These are phyloP conservation scores for Aspergillus sp. DNA, from an alignment of 2,329 filamentous ascomycete species.

Conservation along the genomic window DNA sequence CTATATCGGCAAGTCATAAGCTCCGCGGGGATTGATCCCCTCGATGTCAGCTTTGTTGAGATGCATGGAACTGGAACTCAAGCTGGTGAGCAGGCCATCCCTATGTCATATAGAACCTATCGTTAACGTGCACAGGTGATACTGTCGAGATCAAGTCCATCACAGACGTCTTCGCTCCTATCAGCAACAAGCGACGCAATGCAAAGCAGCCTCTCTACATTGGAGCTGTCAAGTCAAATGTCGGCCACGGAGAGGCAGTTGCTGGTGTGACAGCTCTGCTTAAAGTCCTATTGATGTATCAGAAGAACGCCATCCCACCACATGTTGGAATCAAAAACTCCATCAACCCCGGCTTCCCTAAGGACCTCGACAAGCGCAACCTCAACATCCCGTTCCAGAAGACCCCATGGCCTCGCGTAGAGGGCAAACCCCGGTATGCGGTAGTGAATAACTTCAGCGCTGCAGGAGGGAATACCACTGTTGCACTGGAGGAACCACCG, in stretches of 20 bases:
- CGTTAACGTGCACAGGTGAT: no score
- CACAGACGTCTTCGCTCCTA: conserved; percentile 51
- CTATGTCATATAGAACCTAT: no score
- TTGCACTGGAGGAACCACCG: conserved; percentile 66
- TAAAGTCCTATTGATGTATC: conserved; percentile 64
- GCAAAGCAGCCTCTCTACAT: conserved; percentile 25
- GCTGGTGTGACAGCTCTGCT: conserved; percentile 44
- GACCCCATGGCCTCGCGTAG: conserved; percentile 16
- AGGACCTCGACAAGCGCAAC: conserved; percentile 25
- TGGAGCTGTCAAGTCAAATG: conserved; percentile 33
- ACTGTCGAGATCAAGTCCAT: conserved; percentile 37
- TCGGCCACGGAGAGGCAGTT: conserved; percentile 47
- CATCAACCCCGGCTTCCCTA: conserved; percentile 31
- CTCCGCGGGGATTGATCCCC: conserved; percentile 36
- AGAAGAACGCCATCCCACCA: conserved; percentile 61
- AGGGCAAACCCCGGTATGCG: conserved; percentile 27
- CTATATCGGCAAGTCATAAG: conserved; percentile 37
- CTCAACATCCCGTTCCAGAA: conserved; percentile 41
- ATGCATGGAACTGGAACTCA: conserved; percentile 42
- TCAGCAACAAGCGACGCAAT: conserved; percentile 55
- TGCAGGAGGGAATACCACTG: conserved; percentile 67
- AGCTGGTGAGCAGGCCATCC: no score
- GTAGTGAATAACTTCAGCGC: conserved; percentile 68
- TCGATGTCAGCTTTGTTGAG: conserved; percentile 37
- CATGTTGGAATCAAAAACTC: conserved; percentile 63